These are phyloP conservation scores for Ceratocystis variospora DNA, from an alignment of 2,329 filamentous ascomycete genomes.

Conservation along the genomic window DNA sequence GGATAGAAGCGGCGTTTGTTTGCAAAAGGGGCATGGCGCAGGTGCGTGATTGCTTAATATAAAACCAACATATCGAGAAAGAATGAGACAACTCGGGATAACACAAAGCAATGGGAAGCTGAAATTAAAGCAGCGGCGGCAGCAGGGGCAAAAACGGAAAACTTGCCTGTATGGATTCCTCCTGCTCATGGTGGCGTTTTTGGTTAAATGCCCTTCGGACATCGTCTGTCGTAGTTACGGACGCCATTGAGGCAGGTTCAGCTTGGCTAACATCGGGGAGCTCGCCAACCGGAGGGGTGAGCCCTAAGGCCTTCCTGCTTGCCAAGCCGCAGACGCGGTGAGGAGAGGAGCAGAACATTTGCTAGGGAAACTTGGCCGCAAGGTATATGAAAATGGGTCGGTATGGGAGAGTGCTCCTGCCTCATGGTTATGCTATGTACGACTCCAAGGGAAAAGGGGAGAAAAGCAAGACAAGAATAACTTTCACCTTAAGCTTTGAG, in stretches of 20 bases:
- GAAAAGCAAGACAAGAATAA: not conserved
- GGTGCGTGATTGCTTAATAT: slow-evolving; percentile 1
- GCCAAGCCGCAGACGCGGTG: not conserved
- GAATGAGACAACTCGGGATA: not conserved
- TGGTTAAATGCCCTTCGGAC: not conserved
- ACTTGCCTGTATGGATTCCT: not conserved
- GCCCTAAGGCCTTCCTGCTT: not conserved
- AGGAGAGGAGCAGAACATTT: not conserved
- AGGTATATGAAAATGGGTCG: not conserved
- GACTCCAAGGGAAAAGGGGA: not conserved
- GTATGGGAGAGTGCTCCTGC: not conserved
- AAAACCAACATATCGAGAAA: not conserved
- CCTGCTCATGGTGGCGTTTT: not conserved
- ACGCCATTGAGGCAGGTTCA: not conserved
- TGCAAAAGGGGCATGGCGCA: not conserved
- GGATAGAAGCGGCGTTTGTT: not conserved
- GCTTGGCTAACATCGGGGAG: not conserved
- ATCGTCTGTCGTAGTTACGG: not conserved
- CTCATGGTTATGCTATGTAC: not conserved
- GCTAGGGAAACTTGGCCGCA: not conserved
- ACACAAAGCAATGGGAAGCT: not conserved
- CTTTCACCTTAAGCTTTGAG: not conserved
- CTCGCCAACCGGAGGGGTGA: not conserved
- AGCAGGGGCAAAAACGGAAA: not conserved
- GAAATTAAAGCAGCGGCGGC: not conserved